These are phyloP conservation scores for Aphanomyces invadans DNA, from an alignment of 352 stramenopile species.

Conservation along the genomic window DNA sequence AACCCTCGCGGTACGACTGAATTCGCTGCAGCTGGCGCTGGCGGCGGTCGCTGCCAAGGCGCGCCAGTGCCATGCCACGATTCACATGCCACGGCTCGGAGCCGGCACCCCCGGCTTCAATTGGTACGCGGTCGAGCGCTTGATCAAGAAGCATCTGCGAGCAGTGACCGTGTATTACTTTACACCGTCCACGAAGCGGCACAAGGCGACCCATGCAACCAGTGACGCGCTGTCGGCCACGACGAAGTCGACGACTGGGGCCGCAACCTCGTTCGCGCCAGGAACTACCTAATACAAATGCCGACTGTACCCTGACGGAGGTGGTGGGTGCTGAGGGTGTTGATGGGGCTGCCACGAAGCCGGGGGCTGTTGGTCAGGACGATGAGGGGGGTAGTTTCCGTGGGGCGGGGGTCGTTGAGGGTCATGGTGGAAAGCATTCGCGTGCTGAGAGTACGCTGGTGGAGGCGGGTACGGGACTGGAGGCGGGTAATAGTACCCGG, in stretches of 20 bases:
- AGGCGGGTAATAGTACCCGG: no score
- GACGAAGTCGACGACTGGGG: no score
- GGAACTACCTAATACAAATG: conserved; percentile 8
- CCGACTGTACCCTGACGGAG: conserved; percentile 18
- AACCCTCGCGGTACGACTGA: conserved; percentile 57
- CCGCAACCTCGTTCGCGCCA: no score
- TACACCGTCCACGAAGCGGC: not conserved
- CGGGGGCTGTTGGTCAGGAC: conserved; percentile 1
- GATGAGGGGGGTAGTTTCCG: conserved; percentile 11
- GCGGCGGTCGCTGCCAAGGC: conserved; percentile 35
- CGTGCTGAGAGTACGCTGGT: no score
- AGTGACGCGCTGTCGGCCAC: no score
- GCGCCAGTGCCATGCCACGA: conserved; percentile 34
- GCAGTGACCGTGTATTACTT: conserved; percentile 71
- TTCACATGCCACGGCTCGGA: conserved; percentile 72
- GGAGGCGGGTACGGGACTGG: no score
- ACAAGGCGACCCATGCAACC: no score
- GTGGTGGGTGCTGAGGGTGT: conserved; percentile 20
- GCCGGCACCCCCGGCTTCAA: conserved; percentile 72
- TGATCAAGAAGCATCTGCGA: conserved; percentile 58
- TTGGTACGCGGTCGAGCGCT: conserved; percentile 73
- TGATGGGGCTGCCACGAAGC: not conserved
- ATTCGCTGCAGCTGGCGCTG: conserved; percentile 48
- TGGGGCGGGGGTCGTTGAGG: not conserved
- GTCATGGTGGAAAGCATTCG: no score